Evolutionary conservation across 202 grass and related monocot genomes (phyloP), one percentile per base, ranked within the genome.

Genomic region (Eragrostis tef): DNA sequence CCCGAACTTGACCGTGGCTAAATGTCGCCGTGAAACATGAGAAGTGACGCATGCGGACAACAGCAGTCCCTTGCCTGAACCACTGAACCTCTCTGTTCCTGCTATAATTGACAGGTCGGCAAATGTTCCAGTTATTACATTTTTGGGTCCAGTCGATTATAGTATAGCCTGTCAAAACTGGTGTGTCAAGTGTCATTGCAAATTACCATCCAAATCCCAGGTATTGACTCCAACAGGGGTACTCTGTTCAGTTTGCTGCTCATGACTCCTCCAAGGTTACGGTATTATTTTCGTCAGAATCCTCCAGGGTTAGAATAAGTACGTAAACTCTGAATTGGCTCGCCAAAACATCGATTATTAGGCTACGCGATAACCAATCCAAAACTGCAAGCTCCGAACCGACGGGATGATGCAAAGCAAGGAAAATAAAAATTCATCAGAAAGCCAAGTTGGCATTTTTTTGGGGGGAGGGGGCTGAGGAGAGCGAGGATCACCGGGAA

Each of bases 11-110:
- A 71, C 74, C 10, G 31, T 20, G 16, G 82, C 65, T 26, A 61
- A 41, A 14, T 11, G 82, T 43, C 12, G 46, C 44, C 15, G 74
- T 64, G 56, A 78, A 70, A 70, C 26, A 51, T 61, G 13, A 2
- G 49, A 85, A 44, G n/a, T 26, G 17, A 50, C 16, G 2, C 2
- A 20, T 59, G 46, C 25, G 60, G 62, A 71, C 45, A 16, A 15
- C 9, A 9, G 20, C 13, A 25, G 49, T 17, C 68, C 12, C 22
- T 5, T 31, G 14, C 6, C 15, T 19, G 24, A 71, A 63, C 25
- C 20, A 58, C n/a, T 2, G 20, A 9, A 53, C 19, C 19, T 48
- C 19, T 54, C 17, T 54, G 12, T 17, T 14, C 13, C 15, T 73
- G 16, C 47, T 34, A n/a, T 43, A 27, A 70, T 6, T 59, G 49